Conservation (phyloP, 805 yeast species). For the Saturnispora quitensis region DNA sequence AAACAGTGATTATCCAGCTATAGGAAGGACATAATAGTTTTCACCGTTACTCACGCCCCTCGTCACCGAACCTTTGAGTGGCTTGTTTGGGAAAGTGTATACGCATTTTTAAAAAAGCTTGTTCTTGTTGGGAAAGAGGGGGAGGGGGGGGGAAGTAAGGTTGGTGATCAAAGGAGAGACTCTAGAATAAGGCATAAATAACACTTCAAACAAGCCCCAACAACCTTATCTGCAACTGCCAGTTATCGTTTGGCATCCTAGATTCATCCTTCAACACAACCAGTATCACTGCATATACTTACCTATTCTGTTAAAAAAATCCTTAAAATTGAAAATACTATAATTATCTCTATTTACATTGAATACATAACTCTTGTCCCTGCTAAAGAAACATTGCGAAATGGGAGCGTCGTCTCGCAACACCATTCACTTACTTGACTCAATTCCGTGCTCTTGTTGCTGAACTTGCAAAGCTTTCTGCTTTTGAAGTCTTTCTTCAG, state of each 20-base stretch:
- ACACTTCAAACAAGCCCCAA: too few relatives aligned
- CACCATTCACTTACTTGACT: not conserved
- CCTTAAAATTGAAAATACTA: not conserved
- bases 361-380: not conserved
- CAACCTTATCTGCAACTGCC: too few relatives aligned
- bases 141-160: too few relatives aligned
- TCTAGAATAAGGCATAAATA: too few relatives aligned
- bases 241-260: too few relatives aligned
- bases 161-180: not conserved
- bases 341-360: not conserved
- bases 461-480: conserved; percentile 20
- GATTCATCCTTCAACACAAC: too few relatives aligned
- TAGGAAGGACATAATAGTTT: too few relatives aligned
- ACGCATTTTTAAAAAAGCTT: not conserved
- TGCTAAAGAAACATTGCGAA: not conserved
- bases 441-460: conserved; percentile 14
- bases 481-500: conserved; percentile 34
- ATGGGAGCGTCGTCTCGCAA: too few relatives aligned
- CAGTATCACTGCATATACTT: too few relatives aligned
- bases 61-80: too few relatives aligned
- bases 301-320: not conserved
- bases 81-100: not conserved
- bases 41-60: too few relatives aligned
- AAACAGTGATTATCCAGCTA: too few relatives aligned
- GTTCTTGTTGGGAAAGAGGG: not conserved